Conservation (phyloP, 208 protist genomes). For the Endotrypanum monterogeii region DNA sequence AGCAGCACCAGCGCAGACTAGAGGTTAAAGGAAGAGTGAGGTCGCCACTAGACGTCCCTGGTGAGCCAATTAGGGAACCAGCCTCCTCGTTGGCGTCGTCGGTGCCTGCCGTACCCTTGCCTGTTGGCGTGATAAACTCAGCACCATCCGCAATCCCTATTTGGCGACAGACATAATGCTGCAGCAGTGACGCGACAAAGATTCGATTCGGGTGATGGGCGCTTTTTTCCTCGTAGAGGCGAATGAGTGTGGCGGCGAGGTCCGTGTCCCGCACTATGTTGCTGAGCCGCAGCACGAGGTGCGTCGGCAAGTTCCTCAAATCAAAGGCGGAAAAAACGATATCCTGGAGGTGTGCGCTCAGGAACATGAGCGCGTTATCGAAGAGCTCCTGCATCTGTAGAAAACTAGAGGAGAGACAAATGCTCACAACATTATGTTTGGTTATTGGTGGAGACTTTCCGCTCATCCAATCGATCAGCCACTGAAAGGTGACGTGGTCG, state of each 20-base stretch:
- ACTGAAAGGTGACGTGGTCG: slow-evolving; percentile 66
- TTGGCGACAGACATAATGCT: slow-evolving; percentile 49
- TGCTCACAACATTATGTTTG: slow-evolving; percentile 56
- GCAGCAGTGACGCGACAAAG: slow-evolving; percentile 63
- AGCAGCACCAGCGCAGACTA: slow-evolving; percentile 65
- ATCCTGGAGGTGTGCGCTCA: slow-evolving; percentile 54
- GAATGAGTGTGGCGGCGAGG: slow-evolving; percentile 46
- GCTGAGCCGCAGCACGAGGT: slow-evolving; percentile 52
- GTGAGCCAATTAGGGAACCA: not conserved
- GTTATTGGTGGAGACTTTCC: slow-evolving; percentile 46
- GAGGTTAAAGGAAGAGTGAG: slow-evolving; percentile 6
- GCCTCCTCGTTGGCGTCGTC: not conserved
- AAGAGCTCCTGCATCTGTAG: slow-evolving; percentile 63
- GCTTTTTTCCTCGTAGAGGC: slow-evolving; percentile 40
- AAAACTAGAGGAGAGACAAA: slow-evolving; percentile 72
- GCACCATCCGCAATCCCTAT: not conserved
- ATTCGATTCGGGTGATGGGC: slow-evolving; percentile 48
- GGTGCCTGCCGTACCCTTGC: not conserved
- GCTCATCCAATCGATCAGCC: slow-evolving; percentile 64
- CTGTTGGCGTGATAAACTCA: not conserved
- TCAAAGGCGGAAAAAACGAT: slow-evolving; percentile 62
- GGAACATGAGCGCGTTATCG: slow-evolving; percentile 58
- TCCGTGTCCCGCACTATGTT: slow-evolving; percentile 49
- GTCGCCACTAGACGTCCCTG: not conserved
- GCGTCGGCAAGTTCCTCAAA: slow-evolving; percentile 58